phyloP scores from a whole-genome alignment of 2,329 filamentous ascomycete genomes.

The Alternaria rosae region DNA sequence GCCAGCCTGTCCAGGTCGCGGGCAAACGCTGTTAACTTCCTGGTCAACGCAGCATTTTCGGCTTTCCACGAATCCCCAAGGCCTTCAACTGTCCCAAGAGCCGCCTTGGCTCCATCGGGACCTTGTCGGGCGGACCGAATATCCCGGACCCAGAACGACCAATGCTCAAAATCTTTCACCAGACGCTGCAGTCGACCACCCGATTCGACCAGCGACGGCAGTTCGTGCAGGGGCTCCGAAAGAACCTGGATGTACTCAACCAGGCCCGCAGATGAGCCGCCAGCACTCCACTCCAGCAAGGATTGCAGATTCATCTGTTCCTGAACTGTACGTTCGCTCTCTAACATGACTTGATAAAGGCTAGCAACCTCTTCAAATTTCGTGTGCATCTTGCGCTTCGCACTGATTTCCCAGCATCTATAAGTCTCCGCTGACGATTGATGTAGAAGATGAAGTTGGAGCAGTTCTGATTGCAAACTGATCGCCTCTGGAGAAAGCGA shows the following conservation, averaged over 20 bases:
- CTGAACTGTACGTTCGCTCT: constrained; percentile 45
- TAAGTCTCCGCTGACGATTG: constrained; percentile 28
- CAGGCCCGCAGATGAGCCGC: constrained; percentile 34
- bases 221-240: constrained; percentile 46
- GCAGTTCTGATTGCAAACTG: constrained; percentile 47
- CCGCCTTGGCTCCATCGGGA: constrained; percentile 6
- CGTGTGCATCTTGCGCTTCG: constrained; percentile 35
- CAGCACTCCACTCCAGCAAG: constrained; percentile 45
- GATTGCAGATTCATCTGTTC: constrained; percentile 49
- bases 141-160: constrained; percentile 41
- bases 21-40: constrained; percentile 43
- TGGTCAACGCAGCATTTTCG: constrained; percentile 43
- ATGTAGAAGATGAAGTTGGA: constrained; percentile 50
- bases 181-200: constrained; percentile 44
- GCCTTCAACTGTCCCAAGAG: constrained; percentile 34
- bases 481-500: constrained; percentile 40
- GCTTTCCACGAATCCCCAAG: constrained; percentile 45
- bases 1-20: constrained; percentile 43
- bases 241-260: constrained; percentile 47
- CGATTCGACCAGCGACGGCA: constrained; percentile 42
- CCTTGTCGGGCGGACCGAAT: constrained; percentile 32
- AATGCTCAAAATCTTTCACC: constrained; percentile 41
- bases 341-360: constrained; percentile 44
- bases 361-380: constrained; percentile 50
- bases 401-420: constrained; percentile 45